Evolutionary conservation across 768 basidiomycete genomes (phyloP).

Genomic region (Tricholoma saponaceum): DNA sequence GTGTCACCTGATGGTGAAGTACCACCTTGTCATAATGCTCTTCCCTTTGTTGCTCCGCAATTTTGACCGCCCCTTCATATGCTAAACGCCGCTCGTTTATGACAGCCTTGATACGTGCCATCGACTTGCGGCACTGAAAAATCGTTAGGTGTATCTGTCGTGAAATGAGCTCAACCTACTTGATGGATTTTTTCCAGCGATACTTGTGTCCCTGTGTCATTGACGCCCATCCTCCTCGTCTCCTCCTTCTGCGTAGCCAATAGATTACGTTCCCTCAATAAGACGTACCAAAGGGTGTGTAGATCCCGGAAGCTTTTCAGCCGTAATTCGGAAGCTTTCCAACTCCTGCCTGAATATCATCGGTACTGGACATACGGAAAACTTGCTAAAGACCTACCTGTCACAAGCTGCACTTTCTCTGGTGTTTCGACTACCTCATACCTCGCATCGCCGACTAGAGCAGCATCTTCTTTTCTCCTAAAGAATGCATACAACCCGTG

Average conservation of each 20-base stretch:
- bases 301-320: constrained; percentile 90
- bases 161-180: constrained; percentile 27
- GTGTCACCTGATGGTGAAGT: constrained; percentile 19
- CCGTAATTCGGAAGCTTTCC: constrained; percentile 83
- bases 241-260: constrained; percentile 86
- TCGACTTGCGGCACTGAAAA: constrained; percentile 81
- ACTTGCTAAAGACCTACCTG: constrained; percentile 18
- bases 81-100: constrained; percentile 88
- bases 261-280: constrained; percentile 85
- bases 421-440: constrained; percentile 47
- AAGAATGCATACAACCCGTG: constrained; percentile 83
- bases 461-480: constrained; percentile 45
- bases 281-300: constrained; percentile 92
- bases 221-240: constrained; percentile 55
- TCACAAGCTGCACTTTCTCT: constrained; percentile 22
- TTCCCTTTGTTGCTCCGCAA: constrained; percentile 33
- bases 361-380: not conserved
- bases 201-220: constrained; percentile 24
- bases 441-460: constrained; percentile 40
- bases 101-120: constrained; percentile 94
- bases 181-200: constrained; percentile 36
- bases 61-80: constrained; percentile 62
- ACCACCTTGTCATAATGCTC: constrained; percentile 25
- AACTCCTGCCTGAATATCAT: constrained; percentile 67
- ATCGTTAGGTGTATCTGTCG: not conserved